Evolutionary conservation across 805 yeast species (phyloP).

Genomic region (Pichia rugopelliculosa): DNA sequence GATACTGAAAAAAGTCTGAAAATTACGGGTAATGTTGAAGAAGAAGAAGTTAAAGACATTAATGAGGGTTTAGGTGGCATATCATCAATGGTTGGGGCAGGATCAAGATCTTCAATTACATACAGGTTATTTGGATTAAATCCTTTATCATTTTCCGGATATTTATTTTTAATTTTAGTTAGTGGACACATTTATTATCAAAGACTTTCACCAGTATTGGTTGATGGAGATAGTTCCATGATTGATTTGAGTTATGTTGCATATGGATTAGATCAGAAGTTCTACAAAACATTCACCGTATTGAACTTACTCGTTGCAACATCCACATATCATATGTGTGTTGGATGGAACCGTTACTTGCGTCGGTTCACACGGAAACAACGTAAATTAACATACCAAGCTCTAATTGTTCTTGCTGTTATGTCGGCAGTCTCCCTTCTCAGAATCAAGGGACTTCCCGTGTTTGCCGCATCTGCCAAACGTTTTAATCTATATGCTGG

Average conservation of each 20-base stretch:
- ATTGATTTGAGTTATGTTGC: constrained; percentile 47
- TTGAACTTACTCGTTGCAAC: constrained; percentile 32
- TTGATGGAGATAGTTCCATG: constrained; percentile 60
- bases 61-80: constrained; percentile 61
- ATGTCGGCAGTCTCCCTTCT: background rate
- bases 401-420: constrained; percentile 24
- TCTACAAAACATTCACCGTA: constrained; percentile 14
- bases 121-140: constrained; percentile 40
- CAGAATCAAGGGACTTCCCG: background rate
- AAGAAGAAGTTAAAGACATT: constrained; percentile 24
- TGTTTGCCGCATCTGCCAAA: background rate
- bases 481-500: background rate
- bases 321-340: constrained; percentile 45
- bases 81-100: constrained; percentile 47
- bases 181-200: constrained; percentile 40
- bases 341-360: constrained; percentile 46
- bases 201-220: constrained; percentile 41
- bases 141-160: constrained; percentile 57
- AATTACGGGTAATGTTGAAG: constrained; percentile 8
- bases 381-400: constrained; percentile 38
- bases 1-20: constrained; percentile 6
- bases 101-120: constrained; percentile 40
- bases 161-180: constrained; percentile 39
- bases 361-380: constrained; percentile 32
- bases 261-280: constrained; percentile 24